Percentiles rank a stretch among this genome's conserved stretches.
Evolutionary conservation across 106 monocot genomes (phyloP).

Genomic region (Dendrobium catenatum): DNA sequence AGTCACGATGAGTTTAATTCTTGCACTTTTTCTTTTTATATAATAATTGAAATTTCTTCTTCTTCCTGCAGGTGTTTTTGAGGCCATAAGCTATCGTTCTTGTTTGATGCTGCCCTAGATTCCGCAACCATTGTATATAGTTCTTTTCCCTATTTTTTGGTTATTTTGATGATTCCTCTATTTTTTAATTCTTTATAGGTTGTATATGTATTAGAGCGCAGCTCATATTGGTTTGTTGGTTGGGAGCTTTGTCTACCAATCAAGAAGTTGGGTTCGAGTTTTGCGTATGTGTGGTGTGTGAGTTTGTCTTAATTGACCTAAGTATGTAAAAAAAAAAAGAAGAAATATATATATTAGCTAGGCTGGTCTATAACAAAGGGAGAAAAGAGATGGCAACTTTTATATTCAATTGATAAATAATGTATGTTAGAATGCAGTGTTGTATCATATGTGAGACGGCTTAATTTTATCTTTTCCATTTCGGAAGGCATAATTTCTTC

Average conservation of each 20-base stretch:
- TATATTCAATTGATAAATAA: not conserved
- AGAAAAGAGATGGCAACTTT: not conserved
- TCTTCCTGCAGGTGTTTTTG: not conserved
- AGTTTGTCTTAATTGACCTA: no score
- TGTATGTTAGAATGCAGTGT: not conserved
- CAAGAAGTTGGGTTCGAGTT: no score
- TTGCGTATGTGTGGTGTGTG: no score
- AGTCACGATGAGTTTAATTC: not conserved
- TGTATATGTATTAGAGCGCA: not conserved
- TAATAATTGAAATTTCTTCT: not conserved
- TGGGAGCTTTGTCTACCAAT: no score
- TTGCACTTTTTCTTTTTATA: not conserved
- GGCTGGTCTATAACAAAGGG: not conserved
- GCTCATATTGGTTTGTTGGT: no score
- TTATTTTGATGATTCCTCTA: not conserved
- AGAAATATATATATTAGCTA: not conserved
- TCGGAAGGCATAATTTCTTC: no score
- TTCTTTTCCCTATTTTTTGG: not conserved
- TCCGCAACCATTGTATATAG: not conserved
- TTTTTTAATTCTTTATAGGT: not conserved
- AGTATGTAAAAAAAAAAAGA: no score
- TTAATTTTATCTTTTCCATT: no score
- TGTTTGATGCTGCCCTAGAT: not conserved
- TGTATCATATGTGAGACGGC: not conserved
- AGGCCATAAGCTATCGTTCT: not conserved